phyloP scores from a whole-genome alignment of 1,139 yeast genomes.

The Blastobotrys petasosporus region DNA sequence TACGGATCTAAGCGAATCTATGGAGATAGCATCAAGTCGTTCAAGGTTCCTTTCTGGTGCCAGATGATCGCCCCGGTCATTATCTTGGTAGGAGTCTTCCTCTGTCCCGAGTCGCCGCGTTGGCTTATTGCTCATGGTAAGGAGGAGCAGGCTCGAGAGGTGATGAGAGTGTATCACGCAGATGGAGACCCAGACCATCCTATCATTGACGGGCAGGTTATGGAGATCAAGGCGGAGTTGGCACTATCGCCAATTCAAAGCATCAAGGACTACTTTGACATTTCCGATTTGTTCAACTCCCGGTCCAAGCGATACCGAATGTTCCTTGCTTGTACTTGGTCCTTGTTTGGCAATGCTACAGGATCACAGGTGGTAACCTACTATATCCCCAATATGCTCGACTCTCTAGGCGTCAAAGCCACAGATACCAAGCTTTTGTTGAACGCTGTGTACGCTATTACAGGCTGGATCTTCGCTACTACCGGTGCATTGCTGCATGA shows the following conservation, averaged over 20 bases:
- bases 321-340: slow-evolving; percentile 14
- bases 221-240: slow-evolving; percentile 14
- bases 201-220: slow-evolving; percentile 14
- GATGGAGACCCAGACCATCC: slow-evolving; percentile 14
- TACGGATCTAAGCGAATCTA: slow-evolving; percentile 14
- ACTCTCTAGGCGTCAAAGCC: slow-evolving; percentile 12
- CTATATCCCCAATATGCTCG: slow-evolving; percentile 17
- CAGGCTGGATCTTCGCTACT: slow-evolving; percentile 16
- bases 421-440: slow-evolving; percentile 13
- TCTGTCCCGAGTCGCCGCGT: slow-evolving; percentile 68
- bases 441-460: slow-evolving; percentile 18
- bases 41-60: slow-evolving; percentile 46
- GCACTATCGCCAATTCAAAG: slow-evolving; percentile 11
- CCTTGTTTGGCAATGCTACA: slow-evolving; percentile 17
- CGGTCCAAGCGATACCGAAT: slow-evolving; percentile 14
- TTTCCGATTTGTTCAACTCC: slow-evolving; percentile 12
- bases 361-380: slow-evolving; percentile 16
- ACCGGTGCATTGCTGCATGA: slow-evolving; percentile 19
- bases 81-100: slow-evolving; percentile 48
- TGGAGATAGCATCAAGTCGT: slow-evolving; percentile 28
- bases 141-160: slow-evolving; percentile 41
- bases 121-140: slow-evolving; percentile 47
- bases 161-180: slow-evolving; percentile 21
- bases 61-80: slow-evolving; percentile 41
- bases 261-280: slow-evolving; percentile 14